Percentiles rank a stretch among this genome's conserved stretches.
phyloP scores from a whole-genome alignment of 257 asterid species.

The Ajuga chamaepitys region DNA sequence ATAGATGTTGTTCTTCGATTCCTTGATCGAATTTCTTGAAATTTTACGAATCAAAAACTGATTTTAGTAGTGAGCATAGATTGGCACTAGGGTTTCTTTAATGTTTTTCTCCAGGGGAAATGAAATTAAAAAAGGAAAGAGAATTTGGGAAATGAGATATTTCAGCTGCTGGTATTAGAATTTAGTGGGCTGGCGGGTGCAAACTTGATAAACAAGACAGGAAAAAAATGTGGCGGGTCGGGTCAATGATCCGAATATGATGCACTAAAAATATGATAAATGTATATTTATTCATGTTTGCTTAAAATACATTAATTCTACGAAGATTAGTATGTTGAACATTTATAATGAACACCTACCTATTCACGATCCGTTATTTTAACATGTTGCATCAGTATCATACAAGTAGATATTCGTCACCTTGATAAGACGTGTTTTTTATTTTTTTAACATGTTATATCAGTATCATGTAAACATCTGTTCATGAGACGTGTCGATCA shows the following conservation, averaged over 20 bases:
- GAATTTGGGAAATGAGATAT: not conserved
- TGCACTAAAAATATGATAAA: not conserved
- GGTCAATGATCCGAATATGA: slow-evolving; percentile 6
- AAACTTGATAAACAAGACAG: slow-evolving; percentile 23
- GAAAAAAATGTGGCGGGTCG: slow-evolving; percentile 8
- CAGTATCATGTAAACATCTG: no score
- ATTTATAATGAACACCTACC: no score
- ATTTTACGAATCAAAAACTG: not conserved
- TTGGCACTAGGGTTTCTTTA: not conserved
- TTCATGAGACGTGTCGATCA: no score
- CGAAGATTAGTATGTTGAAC: no score
- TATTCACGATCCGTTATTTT: no score
- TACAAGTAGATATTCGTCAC: no score
- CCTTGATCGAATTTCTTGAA: not conserved
- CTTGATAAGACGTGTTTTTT: no score
- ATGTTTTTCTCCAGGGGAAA: not conserved
- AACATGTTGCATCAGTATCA: no score
- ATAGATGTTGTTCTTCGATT: not conserved
- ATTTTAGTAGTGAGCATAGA: not conserved
- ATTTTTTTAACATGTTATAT: no score
- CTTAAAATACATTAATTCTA: no score
- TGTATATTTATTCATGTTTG: no score
- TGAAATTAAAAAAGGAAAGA: not conserved
- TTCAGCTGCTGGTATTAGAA: not conserved
- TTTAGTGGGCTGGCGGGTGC: not conserved